phyloP scores from a whole-genome alignment of 306 rosid genomes.

The Inga leiocalycina region DNA sequence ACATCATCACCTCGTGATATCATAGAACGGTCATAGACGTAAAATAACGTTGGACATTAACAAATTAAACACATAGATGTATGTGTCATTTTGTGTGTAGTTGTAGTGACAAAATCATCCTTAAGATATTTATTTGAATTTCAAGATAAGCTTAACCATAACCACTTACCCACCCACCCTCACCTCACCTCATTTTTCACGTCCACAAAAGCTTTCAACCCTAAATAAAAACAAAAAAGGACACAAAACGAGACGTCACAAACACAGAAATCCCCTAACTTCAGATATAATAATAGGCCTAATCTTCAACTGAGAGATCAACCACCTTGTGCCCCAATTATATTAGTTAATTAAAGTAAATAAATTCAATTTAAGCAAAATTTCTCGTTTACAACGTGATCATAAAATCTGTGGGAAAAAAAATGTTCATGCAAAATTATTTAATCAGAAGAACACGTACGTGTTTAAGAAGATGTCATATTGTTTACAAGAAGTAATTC shows the following conservation, averaged over 20 bases:
- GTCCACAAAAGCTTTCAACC: no score
- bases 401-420: not conserved
- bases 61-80: not conserved
- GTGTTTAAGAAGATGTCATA: not conserved
- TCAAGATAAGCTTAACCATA: not conserved
- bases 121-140: not conserved
- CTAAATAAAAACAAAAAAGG: not conserved
- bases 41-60: not conserved
- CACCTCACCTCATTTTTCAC: no score
- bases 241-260: not conserved
- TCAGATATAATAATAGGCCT: not conserved
- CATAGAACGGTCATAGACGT: not conserved
- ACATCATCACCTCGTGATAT: not conserved
- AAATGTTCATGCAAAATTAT: not conserved
- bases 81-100: not conserved
- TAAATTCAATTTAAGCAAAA: not conserved
- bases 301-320: not conserved
- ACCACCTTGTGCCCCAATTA: not conserved
- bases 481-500: not conserved
- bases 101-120: not conserved
- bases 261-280: not conserved
- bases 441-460: not conserved
- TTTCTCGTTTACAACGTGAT: not conserved
- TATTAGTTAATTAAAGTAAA: not conserved
- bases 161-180: not conserved